phyloP scores from a whole-genome alignment of 257 asterid species.

The Solanum chmielewskii region DNA sequence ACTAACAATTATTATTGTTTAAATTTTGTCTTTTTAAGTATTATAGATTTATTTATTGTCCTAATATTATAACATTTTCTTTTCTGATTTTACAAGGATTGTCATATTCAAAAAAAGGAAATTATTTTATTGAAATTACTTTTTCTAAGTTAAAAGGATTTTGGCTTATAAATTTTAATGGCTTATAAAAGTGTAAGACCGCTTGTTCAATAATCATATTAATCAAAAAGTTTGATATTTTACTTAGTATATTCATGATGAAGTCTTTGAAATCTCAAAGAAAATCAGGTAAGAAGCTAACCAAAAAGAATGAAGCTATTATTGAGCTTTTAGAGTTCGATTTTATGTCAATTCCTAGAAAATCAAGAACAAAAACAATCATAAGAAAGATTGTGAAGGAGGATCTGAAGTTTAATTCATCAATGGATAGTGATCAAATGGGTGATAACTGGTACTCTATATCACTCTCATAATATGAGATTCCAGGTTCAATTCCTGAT shows the following conservation, averaged over 20 bases:
- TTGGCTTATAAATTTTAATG: no score
- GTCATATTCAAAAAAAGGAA: background rate
- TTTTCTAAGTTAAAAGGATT: background rate
- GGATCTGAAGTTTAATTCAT: background rate
- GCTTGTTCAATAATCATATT: background rate
- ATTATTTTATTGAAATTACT: background rate
- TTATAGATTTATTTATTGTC: background rate
- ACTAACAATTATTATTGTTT: background rate
- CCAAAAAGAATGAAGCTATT: background rate
- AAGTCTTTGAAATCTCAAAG: background rate
- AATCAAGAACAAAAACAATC: background rate
- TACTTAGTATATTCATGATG: background rate
- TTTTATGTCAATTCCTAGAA: background rate
- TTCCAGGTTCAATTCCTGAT: background rate
- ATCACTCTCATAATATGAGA: background rate
- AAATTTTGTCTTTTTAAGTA: background rate
- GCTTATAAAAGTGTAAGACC: background rate
- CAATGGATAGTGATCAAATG: background rate
- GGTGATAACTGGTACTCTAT: no score
- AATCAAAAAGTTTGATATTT: background rate
- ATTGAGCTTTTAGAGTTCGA: background rate
- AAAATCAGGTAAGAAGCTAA: background rate
- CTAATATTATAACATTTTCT: background rate
- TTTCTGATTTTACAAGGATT: background rate
- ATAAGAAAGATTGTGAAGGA: background rate